phyloP scores from a whole-genome alignment of 345 rosid species.

The Ailanthus altissimus region DNA sequence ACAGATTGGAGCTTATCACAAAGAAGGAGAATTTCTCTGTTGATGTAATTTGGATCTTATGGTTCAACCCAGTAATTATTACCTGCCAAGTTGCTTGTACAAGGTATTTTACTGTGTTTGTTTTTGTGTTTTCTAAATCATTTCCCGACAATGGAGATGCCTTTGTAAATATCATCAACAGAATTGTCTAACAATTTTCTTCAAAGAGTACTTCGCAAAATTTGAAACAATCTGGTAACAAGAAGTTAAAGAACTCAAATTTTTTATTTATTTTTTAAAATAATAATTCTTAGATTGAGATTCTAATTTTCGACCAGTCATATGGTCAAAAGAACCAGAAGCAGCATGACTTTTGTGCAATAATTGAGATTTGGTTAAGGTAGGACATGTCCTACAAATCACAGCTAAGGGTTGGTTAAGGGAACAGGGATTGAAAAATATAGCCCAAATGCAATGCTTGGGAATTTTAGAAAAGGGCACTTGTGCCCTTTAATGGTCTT shows the following conservation, averaged over 20 bases:
- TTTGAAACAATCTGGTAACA: not conserved
- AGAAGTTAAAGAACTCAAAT: not conserved
- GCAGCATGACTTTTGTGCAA: not conserved
- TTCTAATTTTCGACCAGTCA: not conserved
- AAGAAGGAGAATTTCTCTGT: too few species aligned
- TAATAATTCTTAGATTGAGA: not conserved
- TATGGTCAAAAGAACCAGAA: not conserved
- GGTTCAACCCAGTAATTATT: not conserved
- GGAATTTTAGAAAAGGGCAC: not conserved
- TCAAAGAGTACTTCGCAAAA: not conserved
- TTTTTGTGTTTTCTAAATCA: not conserved
- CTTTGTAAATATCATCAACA: too few species aligned
- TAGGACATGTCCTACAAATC: slow-evolving; percentile 1
- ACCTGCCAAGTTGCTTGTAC: not conserved
- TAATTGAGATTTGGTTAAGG: slow-evolving; percentile 7
- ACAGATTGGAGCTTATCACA: slow-evolving; percentile 8
- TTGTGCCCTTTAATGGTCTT: not conserved
- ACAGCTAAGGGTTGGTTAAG: slow-evolving; percentile 5
- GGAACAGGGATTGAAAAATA: slow-evolving; percentile 5
- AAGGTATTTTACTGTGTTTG: not conserved
- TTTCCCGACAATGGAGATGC: not conserved
- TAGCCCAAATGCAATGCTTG: slow-evolving; percentile 16
- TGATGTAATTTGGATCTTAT: not conserved
- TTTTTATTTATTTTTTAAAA: not conserved
- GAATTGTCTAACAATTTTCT: too few species aligned